phyloP scores from a whole-genome alignment of 352 stramenopile species.

The Aphanomyces stellatus region DNA sequence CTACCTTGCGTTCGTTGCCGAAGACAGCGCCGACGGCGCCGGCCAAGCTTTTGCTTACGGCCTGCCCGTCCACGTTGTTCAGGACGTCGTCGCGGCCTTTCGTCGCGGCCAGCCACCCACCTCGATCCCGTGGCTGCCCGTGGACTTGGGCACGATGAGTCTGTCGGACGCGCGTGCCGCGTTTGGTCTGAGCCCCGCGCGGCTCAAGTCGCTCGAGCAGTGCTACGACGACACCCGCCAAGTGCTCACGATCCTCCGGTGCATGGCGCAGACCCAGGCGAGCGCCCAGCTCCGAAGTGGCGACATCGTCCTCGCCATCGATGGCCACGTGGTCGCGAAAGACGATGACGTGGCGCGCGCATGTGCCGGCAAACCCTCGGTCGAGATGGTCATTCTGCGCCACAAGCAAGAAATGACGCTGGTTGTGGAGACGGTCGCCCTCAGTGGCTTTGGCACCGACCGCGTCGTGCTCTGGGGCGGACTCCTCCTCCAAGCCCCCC shows the following conservation, averaged over 20 bases:
- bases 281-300: conserved; percentile 59
- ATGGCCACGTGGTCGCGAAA: conserved; percentile 59
- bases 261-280: conserved; percentile 53
- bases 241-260: conserved; percentile 76
- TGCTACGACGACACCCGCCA: conserved; percentile 76
- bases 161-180: conserved; percentile 76
- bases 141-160: conserved; percentile 69
- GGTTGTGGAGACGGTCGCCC: conserved; percentile 39
- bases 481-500: conserved; percentile 81
- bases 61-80: conserved; percentile 52
- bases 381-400: conserved; percentile 62
- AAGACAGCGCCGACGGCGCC: conserved; percentile 57
- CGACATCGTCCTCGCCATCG: conserved; percentile 76
- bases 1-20: conserved; percentile 81
- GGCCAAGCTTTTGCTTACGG: conserved; percentile 80
- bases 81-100: conserved; percentile 51
- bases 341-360: conserved; percentile 69
- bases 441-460: conserved; percentile 77
- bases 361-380: conserved; percentile 29
- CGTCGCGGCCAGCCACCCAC: conserved; percentile 32
- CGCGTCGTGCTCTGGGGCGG: conserved; percentile 86
- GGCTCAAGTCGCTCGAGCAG: conserved; percentile 70
- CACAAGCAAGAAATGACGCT: conserved; percentile 63
- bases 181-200: conserved; percentile 70
- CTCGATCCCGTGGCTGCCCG: conserved; percentile 51